These are phyloP conservation scores for Grosmannia clavigera DNA, from an alignment of 2,329 filamentous ascomycete genomes.

Conservation along the genomic window DNA sequence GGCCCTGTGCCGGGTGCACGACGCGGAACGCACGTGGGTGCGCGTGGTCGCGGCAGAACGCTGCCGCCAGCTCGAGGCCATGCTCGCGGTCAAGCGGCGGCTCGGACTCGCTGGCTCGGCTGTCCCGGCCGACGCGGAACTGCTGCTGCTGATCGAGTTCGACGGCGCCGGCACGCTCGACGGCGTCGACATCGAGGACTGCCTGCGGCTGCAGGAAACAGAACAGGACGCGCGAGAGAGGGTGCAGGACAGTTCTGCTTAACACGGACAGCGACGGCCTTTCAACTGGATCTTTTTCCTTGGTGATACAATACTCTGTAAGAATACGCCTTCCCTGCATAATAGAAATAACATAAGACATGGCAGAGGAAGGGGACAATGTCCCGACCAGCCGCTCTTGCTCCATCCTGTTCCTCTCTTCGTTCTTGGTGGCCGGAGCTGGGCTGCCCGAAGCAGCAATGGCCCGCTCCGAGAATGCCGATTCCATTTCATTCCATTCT, in stretches of 20 bases:
- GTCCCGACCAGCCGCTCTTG: background rate
- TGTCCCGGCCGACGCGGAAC: slow-evolving; percentile 11
- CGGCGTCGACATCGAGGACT: slow-evolving; percentile 24
- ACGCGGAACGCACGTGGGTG: slow-evolving; percentile 36
- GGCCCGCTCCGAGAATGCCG: background rate
- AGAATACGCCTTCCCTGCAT: background rate
- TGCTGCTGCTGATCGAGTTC: slow-evolving; percentile 9
- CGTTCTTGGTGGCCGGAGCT: background rate
- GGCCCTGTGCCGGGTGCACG: slow-evolving; percentile 21
- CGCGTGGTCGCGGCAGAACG: slow-evolving; percentile 31
- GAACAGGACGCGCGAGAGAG: no score
- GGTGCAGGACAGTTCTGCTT: no score
- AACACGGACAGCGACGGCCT: no score
- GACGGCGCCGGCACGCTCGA: background rate
- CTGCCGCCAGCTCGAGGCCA: slow-evolving; percentile 26
- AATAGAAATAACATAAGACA: background rate
- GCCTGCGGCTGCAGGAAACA: background rate
- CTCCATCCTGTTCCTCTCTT: background rate
- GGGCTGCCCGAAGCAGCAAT: background rate
- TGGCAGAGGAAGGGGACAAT: no score
- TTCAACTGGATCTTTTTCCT: background rate
- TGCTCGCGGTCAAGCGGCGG: slow-evolving; percentile 25
- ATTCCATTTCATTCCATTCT: no score
- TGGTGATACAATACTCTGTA: background rate
- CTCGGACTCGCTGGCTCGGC: slow-evolving; percentile 21